Conservation (phyloP, 2,329 filamentous ascomycete genomes). For the Falciphora oryzae region DNA sequence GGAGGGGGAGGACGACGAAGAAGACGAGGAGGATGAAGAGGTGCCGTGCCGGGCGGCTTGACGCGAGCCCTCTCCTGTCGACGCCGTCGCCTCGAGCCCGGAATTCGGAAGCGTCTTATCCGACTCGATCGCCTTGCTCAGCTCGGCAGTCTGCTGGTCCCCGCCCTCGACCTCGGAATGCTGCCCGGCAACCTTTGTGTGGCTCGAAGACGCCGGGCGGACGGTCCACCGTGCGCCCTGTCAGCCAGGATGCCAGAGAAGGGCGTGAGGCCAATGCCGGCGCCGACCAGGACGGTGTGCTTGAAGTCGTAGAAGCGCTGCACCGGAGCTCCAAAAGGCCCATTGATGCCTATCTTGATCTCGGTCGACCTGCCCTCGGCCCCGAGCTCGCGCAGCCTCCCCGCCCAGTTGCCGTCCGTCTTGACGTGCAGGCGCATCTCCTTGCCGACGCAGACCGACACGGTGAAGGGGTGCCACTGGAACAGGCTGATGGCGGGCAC, state of each 20-base stretch:
- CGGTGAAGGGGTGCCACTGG: conserved; percentile 56
- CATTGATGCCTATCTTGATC: conserved; percentile 54
- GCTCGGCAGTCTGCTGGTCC: not conserved
- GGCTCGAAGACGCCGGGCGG: not conserved
- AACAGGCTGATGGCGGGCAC: conserved; percentile 46
- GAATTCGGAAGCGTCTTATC: not conserved
- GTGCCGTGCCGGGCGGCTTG: not conserved
- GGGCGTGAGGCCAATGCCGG: conserved; percentile 80
- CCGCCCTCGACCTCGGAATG: not conserved
- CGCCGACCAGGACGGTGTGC: conserved; percentile 70
- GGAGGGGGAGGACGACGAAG: not conserved
- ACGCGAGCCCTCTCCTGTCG: too few relatives aligned
- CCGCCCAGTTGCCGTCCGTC: conserved; percentile 52
- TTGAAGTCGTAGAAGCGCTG: conserved; percentile 90
- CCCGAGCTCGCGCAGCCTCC: conserved; percentile 36
- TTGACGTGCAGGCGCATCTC: conserved; percentile 53
- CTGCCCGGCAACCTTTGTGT: not conserved
- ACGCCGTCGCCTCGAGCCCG: too few relatives aligned
- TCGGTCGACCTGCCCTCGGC: conserved; percentile 26
- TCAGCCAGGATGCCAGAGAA: conserved; percentile 69
- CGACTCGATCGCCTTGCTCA: not conserved
- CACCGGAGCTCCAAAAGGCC: conserved; percentile 78
- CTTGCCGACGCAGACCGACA: conserved; percentile 47
- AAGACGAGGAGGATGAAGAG: not conserved
- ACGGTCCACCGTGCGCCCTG: conserved; percentile 25